Percentiles rank a stretch among this genome's conserved stretches.
Conservation (phyloP, 2,329 filamentous ascomycete species). For the Akanthomyces uredinophilus region DNA sequence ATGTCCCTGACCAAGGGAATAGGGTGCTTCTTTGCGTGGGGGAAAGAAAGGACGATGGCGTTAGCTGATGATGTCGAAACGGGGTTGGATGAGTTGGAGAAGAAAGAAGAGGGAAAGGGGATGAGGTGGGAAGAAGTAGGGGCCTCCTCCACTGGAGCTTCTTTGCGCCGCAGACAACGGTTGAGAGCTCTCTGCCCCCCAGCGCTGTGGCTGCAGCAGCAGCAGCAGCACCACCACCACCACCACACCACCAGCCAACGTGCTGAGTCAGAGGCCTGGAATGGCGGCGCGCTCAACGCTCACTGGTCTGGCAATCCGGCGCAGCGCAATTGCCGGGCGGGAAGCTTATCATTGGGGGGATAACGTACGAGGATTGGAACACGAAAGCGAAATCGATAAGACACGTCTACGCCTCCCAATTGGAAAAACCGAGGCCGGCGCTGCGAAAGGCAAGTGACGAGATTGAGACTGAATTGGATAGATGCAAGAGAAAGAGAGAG, state of each 20-base stretch:
- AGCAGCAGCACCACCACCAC: too few relatives aligned
- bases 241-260: background rate
- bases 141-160: background rate
- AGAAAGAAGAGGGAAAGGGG: background rate
- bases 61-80: background rate
- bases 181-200: background rate
- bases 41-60: slow-evolving; percentile 18
- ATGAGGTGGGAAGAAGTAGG: background rate
- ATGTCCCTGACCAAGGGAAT: slow-evolving; percentile 96
- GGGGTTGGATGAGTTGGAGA: slow-evolving; percentile 2
- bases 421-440: background rate
- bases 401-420: background rate
- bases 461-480: background rate
- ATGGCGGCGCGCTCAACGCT: background rate
- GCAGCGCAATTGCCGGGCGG: background rate
- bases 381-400: background rate
- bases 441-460: background rate
- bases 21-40: slow-evolving; percentile 76
- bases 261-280: slow-evolving; percentile 1
- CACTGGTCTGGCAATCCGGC: background rate
- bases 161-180: background rate
- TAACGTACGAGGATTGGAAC: background rate
- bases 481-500: background rate
- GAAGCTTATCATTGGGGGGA: background rate
- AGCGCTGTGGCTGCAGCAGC: background rate